phyloP scores from a whole-genome alignment of 129 eudicot species.

The Calendula officinalis region DNA sequence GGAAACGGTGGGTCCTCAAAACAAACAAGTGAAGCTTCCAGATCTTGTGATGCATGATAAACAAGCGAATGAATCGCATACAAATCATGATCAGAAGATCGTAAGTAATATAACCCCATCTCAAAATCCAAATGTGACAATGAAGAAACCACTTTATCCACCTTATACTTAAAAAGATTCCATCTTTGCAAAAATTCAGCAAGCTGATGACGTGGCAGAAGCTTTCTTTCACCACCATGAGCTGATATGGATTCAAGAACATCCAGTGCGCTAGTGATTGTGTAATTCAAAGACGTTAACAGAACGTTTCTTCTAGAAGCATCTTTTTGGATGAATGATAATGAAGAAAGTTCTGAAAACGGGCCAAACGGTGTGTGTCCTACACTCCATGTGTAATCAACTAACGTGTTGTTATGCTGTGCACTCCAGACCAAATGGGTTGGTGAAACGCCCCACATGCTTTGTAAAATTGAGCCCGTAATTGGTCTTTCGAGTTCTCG shows the following conservation, averaged over 20 bases:
- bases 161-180: conserved; percentile 78
- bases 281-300: conserved; percentile 78
- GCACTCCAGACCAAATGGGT: conserved; percentile 94
- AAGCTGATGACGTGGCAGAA: conserved; percentile 58
- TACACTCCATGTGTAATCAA: conserved; percentile 95
- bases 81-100: conserved; percentile 88
- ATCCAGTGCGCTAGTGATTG: conserved; percentile 78
- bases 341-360: conserved; percentile 70
- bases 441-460: conserved; percentile 96
- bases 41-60: conserved; percentile 75
- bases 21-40: conserved; percentile 85
- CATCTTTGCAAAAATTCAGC: conserved; percentile 76
- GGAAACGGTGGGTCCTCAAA: conserved; percentile 94
- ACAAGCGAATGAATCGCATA: conserved; percentile 82
- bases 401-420: conserved; percentile 75
- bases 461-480: conserved; percentile 87
- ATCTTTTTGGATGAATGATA: conserved; percentile 93
- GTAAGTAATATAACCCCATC: conserved; percentile 63
- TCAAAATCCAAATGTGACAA: conserved; percentile 79
- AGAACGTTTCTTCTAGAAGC: conserved; percentile 89
- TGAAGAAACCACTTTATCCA: conserved; percentile 68
- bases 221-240: conserved; percentile 86
- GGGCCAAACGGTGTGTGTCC: conserved; percentile 99
- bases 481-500: conserved; percentile 90
- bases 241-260: conserved; percentile 84